Percentiles rank a stretch among this genome's conserved stretches.
Conservation (phyloP, 805 yeast species). For the Candida palmyrensis region DNA sequence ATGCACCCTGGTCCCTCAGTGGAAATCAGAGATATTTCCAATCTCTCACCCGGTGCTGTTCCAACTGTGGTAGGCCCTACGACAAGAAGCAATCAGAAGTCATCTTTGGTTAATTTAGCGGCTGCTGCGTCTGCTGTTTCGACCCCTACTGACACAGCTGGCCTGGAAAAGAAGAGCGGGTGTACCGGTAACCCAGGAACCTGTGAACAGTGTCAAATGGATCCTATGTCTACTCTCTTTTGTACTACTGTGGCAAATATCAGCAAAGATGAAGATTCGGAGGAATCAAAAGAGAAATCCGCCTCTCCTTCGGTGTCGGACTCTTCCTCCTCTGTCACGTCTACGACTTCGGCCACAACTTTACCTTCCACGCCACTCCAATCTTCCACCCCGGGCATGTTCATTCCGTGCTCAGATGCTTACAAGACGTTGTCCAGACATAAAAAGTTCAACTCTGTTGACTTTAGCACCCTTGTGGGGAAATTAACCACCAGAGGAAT, state of each 20-base stretch:
- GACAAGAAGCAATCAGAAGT: slow-evolving; percentile 9
- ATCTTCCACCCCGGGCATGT: slow-evolving; percentile 36
- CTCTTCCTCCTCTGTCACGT: slow-evolving; percentile 2
- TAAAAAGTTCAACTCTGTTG: slow-evolving; percentile 67
- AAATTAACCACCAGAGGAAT: slow-evolving; percentile 76
- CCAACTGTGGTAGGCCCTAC: slow-evolving; percentile 26
- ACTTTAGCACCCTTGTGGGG: slow-evolving; percentile 68
- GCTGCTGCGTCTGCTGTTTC: slow-evolving; percentile 5
- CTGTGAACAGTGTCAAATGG: slow-evolving; percentile 75
- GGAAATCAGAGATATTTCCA: slow-evolving; percentile 42
- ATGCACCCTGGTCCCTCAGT: slow-evolving; percentile 62
- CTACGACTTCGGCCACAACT: slow-evolving; percentile 10
- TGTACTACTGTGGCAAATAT: slow-evolving; percentile 78
- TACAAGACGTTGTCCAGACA: slow-evolving; percentile 83
- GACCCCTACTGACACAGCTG: background rate
- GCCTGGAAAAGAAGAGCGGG: slow-evolving; percentile 27
- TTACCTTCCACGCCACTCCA: slow-evolving; percentile 14
- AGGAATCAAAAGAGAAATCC: too few relatives aligned
- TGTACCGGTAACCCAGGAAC: slow-evolving; percentile 90
- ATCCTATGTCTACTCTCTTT: slow-evolving; percentile 84
- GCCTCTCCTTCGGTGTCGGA: too few relatives aligned
- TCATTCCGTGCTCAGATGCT: slow-evolving; percentile 87
- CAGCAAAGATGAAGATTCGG: slow-evolving; percentile 22
- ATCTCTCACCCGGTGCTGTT: slow-evolving; percentile 33
- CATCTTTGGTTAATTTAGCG: slow-evolving; percentile 3